Conservation (phyloP, 257 asterid genomes). For the Solanum chmielewskii region DNA sequence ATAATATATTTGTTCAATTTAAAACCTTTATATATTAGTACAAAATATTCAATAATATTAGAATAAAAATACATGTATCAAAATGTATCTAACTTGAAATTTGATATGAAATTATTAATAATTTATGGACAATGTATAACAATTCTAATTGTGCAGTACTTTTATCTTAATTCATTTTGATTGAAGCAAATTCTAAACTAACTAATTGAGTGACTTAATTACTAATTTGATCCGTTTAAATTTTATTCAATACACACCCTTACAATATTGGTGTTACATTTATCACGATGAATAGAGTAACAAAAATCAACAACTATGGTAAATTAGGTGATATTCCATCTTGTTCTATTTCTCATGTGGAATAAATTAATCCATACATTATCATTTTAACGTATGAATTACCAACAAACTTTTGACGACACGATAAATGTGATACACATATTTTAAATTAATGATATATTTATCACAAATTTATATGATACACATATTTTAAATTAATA, state of each 20-base stretch:
- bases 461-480: neutral
- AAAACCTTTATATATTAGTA: too few species aligned
- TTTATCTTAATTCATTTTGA: neutral
- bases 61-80: too few species aligned
- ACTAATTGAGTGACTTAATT: rapidly evolving
- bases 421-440: neutral
- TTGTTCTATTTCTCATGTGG: too few species aligned
- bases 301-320: too few species aligned
- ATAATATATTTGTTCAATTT: too few species aligned
- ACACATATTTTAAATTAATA: neutral
- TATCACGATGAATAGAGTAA: neutral
- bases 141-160: too few species aligned
- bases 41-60: too few species aligned
- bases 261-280: neutral
- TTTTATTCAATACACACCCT: neutral
- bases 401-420: neutral
- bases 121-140: too few species aligned
- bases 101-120: too few species aligned
- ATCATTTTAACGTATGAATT: neutral
- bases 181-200: rapidly evolving
- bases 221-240: neutral
- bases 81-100: too few species aligned
- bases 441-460: neutral
- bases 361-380: too few species aligned
- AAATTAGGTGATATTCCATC: too few species aligned